Evolutionary conservation across 2,329 filamentous ascomycete species (phyloP), one percentile per base, ranked within the genome.

Genomic region (Cordyceps militaris): DNA sequence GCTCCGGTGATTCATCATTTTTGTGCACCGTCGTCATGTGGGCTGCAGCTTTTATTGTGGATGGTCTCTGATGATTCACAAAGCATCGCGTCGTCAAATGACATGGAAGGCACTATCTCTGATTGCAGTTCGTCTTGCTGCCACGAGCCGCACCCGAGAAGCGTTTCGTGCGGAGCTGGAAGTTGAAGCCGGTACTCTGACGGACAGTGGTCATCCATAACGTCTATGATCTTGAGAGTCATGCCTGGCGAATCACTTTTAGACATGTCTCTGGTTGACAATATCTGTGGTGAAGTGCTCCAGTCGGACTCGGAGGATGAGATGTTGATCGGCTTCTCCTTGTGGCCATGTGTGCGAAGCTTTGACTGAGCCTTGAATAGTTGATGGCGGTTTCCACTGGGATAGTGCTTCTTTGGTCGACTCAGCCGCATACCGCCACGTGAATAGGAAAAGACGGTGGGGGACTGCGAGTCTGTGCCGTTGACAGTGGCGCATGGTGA

Each of bases 111-210:
- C 7, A n/a, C 10, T 24, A 19, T 38, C 2, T 32, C 21, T 30
- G 47, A 28, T 3, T 24, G 4, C 34, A 32, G 36, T 9, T 24
- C 9, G 13, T 44, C 26, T 2, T 46, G 11, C 2, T 26, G 36
- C 55, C 55, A 57, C 7, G 36, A 10, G 3, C 55, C 55, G 30
- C 55, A 57, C 5, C 55, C 55, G 8, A 51, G 13, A 10, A 57
- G 47, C 11, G 28, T 21, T 38, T 50, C 55, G 2, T 44, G 26
- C 46, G 51, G 47, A 16, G 38, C 28, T 26, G 55, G 28, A 13
- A 21, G 23, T 24, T 40, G 21, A 9, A 10, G 36, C 21, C 36
- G 34, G 10, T 51, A 51, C n/a, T 32, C 40, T 9, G 28, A 21
- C 8, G 19, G 9, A n/a, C n/a, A 8, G 1, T 28, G 11, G 8